phyloP scores from a whole-genome alignment of 768 basidiomycete genomes.

The Trametes elegans region DNA sequence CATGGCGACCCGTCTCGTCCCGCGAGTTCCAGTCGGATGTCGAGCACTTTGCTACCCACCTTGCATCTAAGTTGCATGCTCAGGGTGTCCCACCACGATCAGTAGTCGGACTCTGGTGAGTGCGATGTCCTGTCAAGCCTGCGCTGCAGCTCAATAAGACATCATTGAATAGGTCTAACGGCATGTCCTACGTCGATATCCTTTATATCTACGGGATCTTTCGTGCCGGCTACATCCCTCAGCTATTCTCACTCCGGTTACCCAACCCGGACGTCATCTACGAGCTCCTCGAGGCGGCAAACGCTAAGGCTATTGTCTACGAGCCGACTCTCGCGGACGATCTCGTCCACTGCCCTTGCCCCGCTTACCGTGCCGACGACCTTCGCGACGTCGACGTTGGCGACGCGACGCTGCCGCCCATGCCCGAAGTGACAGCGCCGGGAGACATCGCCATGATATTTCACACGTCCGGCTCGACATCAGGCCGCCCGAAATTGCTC shows the following conservation, averaged over 20 bases:
- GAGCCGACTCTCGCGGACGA: constrained; percentile 52
- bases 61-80: constrained; percentile 43
- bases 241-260: constrained; percentile 68
- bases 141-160: not conserved
- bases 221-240: constrained; percentile 59
- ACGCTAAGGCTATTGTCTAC: constrained; percentile 59
- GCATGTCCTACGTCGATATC: constrained; percentile 64
- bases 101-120: constrained; percentile 68
- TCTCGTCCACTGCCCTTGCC: constrained; percentile 47
- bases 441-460: constrained; percentile 56
- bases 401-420: constrained; percentile 41
- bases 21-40: constrained; percentile 58
- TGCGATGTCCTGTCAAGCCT: constrained; percentile 1
- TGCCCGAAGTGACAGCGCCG: constrained; percentile 36
- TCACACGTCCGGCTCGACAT: constrained; percentile 76
- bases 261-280: constrained; percentile 65
- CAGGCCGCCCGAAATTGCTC: constrained; percentile 72
- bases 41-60: constrained; percentile 57
- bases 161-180: constrained; percentile 50
- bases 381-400: constrained; percentile 39
- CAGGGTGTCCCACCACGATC: constrained; percentile 47
- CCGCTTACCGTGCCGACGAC: constrained; percentile 42
- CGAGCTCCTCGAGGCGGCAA: constrained; percentile 57
- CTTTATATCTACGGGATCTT: constrained; percentile 70
- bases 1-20: constrained; percentile 64